These are phyloP conservation scores for Anaeramoeba ignava DNA, from an alignment of 78 protist genomes.

Conservation along the genomic window DNA sequence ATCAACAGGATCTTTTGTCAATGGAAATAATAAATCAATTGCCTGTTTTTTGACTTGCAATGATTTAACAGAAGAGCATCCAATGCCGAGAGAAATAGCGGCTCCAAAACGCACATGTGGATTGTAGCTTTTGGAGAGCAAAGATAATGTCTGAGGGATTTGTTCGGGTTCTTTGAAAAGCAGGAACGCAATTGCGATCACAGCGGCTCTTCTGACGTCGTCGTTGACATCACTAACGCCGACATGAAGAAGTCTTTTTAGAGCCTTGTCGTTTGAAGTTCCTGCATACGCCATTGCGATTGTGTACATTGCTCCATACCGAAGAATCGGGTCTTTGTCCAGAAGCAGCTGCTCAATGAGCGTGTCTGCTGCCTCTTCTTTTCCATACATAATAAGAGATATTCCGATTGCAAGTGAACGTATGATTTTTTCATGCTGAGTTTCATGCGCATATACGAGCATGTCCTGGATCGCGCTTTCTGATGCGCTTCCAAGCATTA, in stretches of 20 bases:
- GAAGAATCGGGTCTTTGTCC: conserved; percentile 60
- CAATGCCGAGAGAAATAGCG: conserved; percentile 89
- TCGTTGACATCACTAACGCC: conserved; percentile 92
- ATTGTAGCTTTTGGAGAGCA: conserved; percentile 81
- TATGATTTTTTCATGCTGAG: conserved; percentile 93
- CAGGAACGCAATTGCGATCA: conserved; percentile 84
- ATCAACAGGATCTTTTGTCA: conserved; percentile 70
- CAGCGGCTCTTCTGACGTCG: conserved; percentile 96
- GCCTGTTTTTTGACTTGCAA: conserved; percentile 22
- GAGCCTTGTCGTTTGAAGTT: conserved; percentile 59
- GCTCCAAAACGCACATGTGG: conserved; percentile 97
- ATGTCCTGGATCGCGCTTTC: conserved; percentile 56
- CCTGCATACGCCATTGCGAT: conserved; percentile 90
- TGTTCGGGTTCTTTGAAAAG: conserved; percentile 62
- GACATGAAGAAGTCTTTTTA: conserved; percentile 74
- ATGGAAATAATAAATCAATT: conserved; percentile 38
- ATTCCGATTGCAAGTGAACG: conserved; percentile 75
- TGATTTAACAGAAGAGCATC: conserved; percentile 95
- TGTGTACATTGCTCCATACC: conserved; percentile 78
- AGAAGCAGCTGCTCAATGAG: conserved; percentile 47
- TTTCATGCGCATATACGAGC: conserved; percentile 83
- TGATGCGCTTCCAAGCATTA: conserved; percentile 75
- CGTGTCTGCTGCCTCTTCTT: conserved; percentile 44
- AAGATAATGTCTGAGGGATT: conserved; percentile 5
- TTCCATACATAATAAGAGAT: conserved; percentile 68